A percentile compares a stretch with the other conserved stretches of the same genome.
These are phyloP conservation scores for Rhynchospora breviuscula DNA, from an alignment of 176 grass and related monocot genomes.

Conservation along the genomic window DNA sequence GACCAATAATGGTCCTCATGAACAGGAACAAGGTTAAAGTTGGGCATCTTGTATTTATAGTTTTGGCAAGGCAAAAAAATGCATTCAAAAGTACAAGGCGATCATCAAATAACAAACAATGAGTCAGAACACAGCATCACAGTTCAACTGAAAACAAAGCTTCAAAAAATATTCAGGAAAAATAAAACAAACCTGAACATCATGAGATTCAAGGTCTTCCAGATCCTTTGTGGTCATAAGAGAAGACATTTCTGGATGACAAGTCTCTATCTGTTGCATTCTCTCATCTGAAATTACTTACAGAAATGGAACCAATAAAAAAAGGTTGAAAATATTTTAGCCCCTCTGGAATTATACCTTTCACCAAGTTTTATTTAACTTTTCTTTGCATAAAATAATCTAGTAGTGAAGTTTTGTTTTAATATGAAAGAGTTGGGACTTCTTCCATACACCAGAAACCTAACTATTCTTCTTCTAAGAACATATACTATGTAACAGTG, in stretches of 20 bases:
- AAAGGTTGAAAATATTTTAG: constrained; percentile 17
- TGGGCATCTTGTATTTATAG: background rate
- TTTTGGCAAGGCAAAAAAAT: background rate
- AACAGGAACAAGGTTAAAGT: background rate
- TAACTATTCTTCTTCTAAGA: background rate
- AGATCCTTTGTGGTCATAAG: constrained; percentile 15
- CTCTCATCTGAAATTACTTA: constrained; percentile 13
- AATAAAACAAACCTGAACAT: constrained; percentile 23
- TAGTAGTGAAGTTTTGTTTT: background rate
- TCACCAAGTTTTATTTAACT: background rate
- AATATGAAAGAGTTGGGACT: background rate
- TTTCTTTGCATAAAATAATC: background rate
- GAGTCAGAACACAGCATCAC: background rate
- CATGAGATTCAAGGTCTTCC: constrained; percentile 22
- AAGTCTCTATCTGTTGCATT: constrained; percentile 16
- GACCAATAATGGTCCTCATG: background rate
- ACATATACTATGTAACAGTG: background rate
- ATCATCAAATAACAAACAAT: background rate
- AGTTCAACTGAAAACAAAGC: background rate
- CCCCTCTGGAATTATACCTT: background rate
- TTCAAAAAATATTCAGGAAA: background rate
- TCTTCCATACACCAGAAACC: background rate
- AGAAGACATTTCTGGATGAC: constrained; percentile 22
- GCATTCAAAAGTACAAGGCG: background rate
- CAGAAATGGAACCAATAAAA: background rate